phyloP scores from a whole-genome alignment of 495 filamentous ascomycete species.

The Zalerion maritima region DNA sequence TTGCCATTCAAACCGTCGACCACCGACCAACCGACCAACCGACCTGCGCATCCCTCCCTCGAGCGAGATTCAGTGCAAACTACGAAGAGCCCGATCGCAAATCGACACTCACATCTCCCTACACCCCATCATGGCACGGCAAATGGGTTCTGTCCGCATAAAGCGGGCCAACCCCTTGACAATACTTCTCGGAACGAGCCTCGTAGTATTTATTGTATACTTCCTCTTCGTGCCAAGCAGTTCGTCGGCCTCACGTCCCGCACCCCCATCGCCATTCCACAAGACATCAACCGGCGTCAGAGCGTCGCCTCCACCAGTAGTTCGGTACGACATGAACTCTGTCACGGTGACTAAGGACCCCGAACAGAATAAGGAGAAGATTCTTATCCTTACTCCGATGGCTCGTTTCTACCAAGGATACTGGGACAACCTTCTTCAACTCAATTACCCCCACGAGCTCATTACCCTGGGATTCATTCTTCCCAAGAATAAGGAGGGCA shows the following conservation, averaged over 20 bases:
- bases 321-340: slow-evolving; percentile 88
- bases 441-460: slow-evolving; percentile 83
- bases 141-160: slow-evolving; percentile 40
- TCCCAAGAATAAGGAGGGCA: slow-evolving; percentile 79
- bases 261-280: slow-evolving; percentile 66
- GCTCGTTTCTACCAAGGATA: slow-evolving; percentile 85
- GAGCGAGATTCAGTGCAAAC: too few species aligned
- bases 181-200: slow-evolving; percentile 29
- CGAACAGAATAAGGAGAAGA: slow-evolving; percentile 60
- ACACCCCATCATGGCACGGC: slow-evolving; percentile 30
- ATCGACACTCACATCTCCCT: too few species aligned
- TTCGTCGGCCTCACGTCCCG: slow-evolving; percentile 22
- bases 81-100: too few species aligned
- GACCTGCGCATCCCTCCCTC: too few species aligned
- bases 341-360: slow-evolving; percentile 68
- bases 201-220: slow-evolving; percentile 39
- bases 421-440: slow-evolving; percentile 82
- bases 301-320: slow-evolving; percentile 64
- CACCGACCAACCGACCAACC: too few species aligned
- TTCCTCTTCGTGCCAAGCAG: slow-evolving; percentile 34
- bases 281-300: slow-evolving; percentile 47
- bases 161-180: slow-evolving; percentile 39
- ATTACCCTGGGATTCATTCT: slow-evolving; percentile 95
- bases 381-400: slow-evolving; percentile 86
- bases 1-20: too few species aligned